These are phyloP conservation scores for Diplodia scrobiculata DNA, from an alignment of 2,329 filamentous ascomycete genomes.

Conservation along the genomic window DNA sequence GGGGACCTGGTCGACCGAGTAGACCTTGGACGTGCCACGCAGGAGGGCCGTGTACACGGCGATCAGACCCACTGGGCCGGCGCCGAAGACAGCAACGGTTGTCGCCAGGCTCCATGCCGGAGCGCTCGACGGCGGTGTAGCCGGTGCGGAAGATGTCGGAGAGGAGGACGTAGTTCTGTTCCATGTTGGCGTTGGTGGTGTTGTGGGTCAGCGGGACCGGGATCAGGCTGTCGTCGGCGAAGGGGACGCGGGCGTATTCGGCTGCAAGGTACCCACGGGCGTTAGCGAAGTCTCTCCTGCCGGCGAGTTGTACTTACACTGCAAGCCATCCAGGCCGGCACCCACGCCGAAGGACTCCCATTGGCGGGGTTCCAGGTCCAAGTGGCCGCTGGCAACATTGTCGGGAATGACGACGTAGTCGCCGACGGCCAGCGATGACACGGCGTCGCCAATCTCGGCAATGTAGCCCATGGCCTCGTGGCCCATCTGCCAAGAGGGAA, in stretches of 20 bases:
- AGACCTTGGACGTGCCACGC: constrained; percentile 32
- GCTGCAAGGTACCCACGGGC: background rate
- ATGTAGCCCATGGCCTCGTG: constrained; percentile 32
- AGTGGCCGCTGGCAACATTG: constrained; percentile 24
- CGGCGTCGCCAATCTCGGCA: constrained; percentile 29
- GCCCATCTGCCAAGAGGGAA: constrained; percentile 14
- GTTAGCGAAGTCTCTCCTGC: too few species aligned
- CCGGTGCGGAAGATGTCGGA: constrained; percentile 47
- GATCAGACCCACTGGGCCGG: constrained; percentile 32
- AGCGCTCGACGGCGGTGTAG: constrained; percentile 44
- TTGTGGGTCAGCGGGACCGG: constrained; percentile 3
- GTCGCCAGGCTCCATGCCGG: constrained; percentile 46
- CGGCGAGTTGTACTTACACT: background rate
- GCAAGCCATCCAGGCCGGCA: background rate
- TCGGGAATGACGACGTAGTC: constrained; percentile 32
- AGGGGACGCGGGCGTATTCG: constrained; percentile 29
- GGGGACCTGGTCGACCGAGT: constrained; percentile 32
- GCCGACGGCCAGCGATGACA: constrained; percentile 24
- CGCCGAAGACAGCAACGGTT: constrained; percentile 32
- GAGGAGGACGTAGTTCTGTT: constrained; percentile 36
- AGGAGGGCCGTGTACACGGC: constrained; percentile 31
- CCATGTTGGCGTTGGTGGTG: constrained; percentile 5
- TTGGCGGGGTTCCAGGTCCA: background rate
- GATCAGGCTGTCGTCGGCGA: constrained; percentile 28
- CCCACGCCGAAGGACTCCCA: background rate